phyloP scores from a whole-genome alignment of 352 stramenopile genomes.

The Phytopythium montanum region DNA sequence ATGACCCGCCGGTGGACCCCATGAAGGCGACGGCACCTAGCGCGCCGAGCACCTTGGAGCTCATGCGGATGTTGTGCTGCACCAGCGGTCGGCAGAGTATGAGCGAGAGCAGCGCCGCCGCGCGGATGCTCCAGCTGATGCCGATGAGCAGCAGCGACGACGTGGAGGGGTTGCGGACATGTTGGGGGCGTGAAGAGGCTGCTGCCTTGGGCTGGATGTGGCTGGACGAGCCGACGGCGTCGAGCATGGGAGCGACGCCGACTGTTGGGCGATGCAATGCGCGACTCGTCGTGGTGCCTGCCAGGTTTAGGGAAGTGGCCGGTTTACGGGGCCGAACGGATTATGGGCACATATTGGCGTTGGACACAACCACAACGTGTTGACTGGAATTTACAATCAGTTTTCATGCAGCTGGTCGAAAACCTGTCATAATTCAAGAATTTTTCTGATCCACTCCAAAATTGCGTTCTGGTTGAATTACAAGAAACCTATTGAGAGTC shows the following conservation, averaged over 20 bases:
- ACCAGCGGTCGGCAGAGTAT: background rate
- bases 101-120: background rate
- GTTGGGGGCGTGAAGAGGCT: background rate
- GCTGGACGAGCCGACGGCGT: background rate
- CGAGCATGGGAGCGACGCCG: background rate
- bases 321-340: background rate
- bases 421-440: too few species aligned
- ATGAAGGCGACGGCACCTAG: background rate
- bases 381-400: too few species aligned
- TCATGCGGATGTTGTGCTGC: constrained; percentile 5
- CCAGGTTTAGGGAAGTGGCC: too few species aligned
- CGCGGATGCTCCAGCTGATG: background rate
- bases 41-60: constrained; percentile 2
- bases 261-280: background rate
- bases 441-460: too few species aligned
- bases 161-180: background rate
- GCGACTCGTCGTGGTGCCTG: background rate
- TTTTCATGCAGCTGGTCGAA: too few species aligned
- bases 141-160: background rate
- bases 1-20: background rate
- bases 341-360: too few species aligned
- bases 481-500: too few species aligned
- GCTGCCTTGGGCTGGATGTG: background rate
- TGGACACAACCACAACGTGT: too few species aligned
- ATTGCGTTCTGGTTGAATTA: too few species aligned